Conservation (phyloP, 805 yeast species). For the Kluyveromyces siamensis region DNA sequence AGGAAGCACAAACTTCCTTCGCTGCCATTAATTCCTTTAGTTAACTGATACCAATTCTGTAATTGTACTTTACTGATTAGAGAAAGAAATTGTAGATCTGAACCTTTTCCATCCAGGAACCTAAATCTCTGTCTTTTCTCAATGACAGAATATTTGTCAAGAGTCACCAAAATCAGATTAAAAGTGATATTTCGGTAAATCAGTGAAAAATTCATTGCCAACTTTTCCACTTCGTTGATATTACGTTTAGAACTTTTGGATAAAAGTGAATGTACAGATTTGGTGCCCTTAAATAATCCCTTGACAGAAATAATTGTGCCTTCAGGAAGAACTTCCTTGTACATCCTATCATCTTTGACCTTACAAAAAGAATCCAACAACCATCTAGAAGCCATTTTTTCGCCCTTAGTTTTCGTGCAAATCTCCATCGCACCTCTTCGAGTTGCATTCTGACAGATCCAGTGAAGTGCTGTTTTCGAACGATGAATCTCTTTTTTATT, state of each 20-base stretch:
- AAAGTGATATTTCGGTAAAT: conserved; percentile 26
- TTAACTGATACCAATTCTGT: not conserved
- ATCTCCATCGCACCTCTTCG: conserved; percentile 24
- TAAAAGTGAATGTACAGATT: conserved; percentile 25
- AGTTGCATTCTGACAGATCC: conserved; percentile 25
- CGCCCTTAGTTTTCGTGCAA: conserved; percentile 23
- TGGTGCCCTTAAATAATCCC: conserved; percentile 27
- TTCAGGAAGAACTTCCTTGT: conserved; percentile 18
- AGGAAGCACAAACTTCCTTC: not conserved
- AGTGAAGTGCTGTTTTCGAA: conserved; percentile 31
- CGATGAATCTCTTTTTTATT: too few species aligned
- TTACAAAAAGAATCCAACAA: conserved; percentile 24
- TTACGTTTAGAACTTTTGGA: conserved; percentile 17
- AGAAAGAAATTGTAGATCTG: conserved; percentile 8
- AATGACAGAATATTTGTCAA: conserved; percentile 14
- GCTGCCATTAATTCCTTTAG: not conserved
- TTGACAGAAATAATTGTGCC: conserved; percentile 32
- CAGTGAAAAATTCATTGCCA: conserved; percentile 28
- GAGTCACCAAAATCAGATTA: conserved; percentile 13
- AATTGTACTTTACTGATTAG: not conserved
- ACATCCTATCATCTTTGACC: conserved; percentile 8
- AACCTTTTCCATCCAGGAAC: conserved; percentile 7
- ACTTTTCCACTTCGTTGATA: conserved; percentile 15
- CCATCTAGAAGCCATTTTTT: conserved; percentile 32
- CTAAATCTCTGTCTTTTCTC: conserved; percentile 12